Evolutionary conservation across 2,329 filamentous ascomycete species (phyloP).

Genomic region (Xylaria hypoxylon): DNA sequence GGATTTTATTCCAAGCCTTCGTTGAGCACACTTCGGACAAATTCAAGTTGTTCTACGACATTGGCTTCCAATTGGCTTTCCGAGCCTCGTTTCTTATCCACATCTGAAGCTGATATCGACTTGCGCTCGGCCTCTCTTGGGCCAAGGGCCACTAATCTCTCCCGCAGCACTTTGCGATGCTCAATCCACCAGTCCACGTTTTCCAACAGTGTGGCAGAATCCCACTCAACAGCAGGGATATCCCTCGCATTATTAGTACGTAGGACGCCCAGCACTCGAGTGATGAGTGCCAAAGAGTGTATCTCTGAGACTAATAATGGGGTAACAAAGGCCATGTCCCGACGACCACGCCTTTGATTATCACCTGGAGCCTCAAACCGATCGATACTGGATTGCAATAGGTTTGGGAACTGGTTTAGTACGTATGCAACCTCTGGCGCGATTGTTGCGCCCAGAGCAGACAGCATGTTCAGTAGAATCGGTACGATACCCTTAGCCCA

Average conservation of each 20-base stretch:
- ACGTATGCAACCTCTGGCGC: constrained; percentile 88
- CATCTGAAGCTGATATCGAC: constrained; percentile 50
- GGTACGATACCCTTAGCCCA: constrained; percentile 92
- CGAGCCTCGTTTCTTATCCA: constrained; percentile 55
- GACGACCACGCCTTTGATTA: constrained; percentile 66
- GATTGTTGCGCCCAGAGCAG: constrained; percentile 81
- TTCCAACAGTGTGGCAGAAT: constrained; percentile 77
- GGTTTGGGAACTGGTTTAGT: constrained; percentile 86
- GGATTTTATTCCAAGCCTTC: constrained; percentile 60
- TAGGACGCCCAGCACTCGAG: constrained; percentile 76
- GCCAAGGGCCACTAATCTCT: constrained; percentile 78
- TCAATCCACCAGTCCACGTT: constrained; percentile 86
- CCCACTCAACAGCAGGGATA: constrained; percentile 80
- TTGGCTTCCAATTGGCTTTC: constrained; percentile 81
- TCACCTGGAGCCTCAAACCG: constrained; percentile 74
- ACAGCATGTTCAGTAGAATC: constrained; percentile 87
- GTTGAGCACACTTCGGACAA: constrained; percentile 66
- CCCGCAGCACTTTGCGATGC: constrained; percentile 74
- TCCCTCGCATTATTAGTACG: constrained; percentile 75
- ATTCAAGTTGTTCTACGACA: constrained; percentile 75
- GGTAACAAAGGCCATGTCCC: constrained; percentile 67
- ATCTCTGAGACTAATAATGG: constrained; percentile 80
- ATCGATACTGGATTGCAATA: constrained; percentile 78
- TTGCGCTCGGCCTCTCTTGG: constrained; percentile 77
- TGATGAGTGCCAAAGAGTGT: constrained; percentile 81